These are phyloP conservation scores for Rhizoclosmatium globosum DNA, from an alignment of 192 early-diverging fungal species.

Conservation along the genomic window DNA sequence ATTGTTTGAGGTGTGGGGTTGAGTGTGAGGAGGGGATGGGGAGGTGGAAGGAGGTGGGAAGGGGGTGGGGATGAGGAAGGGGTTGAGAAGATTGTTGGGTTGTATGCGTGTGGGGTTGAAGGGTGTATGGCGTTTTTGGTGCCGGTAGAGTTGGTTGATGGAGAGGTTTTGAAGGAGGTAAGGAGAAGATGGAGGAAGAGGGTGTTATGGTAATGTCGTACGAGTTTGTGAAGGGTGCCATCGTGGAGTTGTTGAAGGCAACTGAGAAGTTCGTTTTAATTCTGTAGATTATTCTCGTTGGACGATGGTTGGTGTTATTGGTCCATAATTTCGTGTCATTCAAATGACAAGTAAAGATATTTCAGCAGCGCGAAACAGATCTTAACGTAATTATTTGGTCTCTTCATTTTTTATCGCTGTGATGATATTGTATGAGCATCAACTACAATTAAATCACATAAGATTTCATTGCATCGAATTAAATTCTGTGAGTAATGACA, in stretches of 20 bases:
- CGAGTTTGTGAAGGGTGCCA: neutral
- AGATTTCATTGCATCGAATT: too few relatives aligned
- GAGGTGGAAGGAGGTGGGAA: neutral
- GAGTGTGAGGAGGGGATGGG: slow-evolving; percentile 14
- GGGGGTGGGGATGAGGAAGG: neutral
- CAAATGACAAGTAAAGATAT: too few relatives aligned
- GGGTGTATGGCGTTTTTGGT: slow-evolving; percentile 9
- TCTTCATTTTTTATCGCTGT: too few relatives aligned
- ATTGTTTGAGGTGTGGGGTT: slow-evolving; percentile 45
- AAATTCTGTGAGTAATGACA: too few relatives aligned
- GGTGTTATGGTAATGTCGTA: neutral
- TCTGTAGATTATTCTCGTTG: too few relatives aligned
- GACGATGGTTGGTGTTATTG: too few relatives aligned
- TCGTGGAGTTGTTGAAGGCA: neutral
- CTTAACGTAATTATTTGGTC: too few relatives aligned
- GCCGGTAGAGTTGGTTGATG: neutral
- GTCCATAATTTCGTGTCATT: too few relatives aligned
- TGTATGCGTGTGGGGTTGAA: neutral
- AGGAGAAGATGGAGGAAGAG: neutral
- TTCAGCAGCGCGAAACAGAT: too few relatives aligned
- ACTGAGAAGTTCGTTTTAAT: too few relatives aligned
- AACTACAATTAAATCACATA: too few relatives aligned
- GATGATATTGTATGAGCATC: too few relatives aligned
- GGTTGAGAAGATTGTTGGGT: neutral
- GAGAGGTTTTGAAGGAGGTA: neutral